Base-by-base conservation (phyloP, 2,329 filamentous ascomycete genomes). In the Botrytis byssoidea region DNA sequence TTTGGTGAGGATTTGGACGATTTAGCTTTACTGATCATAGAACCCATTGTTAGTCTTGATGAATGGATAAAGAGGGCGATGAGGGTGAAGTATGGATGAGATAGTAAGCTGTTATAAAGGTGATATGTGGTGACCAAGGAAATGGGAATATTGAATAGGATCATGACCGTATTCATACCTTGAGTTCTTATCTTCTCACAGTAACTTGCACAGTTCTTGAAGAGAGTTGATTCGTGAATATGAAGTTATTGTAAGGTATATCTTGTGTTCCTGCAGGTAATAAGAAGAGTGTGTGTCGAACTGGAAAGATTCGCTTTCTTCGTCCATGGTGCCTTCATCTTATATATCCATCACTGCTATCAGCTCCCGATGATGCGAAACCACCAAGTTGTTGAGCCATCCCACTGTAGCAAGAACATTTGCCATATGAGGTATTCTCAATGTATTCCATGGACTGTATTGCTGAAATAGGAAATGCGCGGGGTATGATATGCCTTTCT, bases 21-120 rank as follows among this genome's bases (percentile, higher is more conserved):
- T 75, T 78, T 78, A 69, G 79, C 70, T 77, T 80, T 81, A 74
- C 78, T 81, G 76, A 80, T 75, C 74, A 81, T 55, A 73, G 77
- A 78, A 61, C 79, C 78, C 79, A 79, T 80, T 72, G 73, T 82
- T 76, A 81, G 78, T 42, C 72, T 29, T 46, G 20, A 73, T 59
- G n/a, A 40, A 57, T 29, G 14, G n/a, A 57, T 29, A 18, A 55
- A 55, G 51, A 29, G 12, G 3, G n/a, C 7, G 51, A 57, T 32
- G 37, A 22, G 20, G 16, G 29, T 46, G 44, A 59, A 37, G 29
- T 16, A 16, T 44, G 18, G 32, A 20, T 67, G 57, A 59, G 32
- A 55, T 73, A 29, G 44, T 35, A 59, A 42, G 42, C n/a, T 51
- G 51, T 55, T 18, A 48, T 67, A 5, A 55, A 72, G 65, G 22